phyloP scores from a whole-genome alignment of 1,284 basidiomycete species.

The Ganoderma lucidum region DNA sequence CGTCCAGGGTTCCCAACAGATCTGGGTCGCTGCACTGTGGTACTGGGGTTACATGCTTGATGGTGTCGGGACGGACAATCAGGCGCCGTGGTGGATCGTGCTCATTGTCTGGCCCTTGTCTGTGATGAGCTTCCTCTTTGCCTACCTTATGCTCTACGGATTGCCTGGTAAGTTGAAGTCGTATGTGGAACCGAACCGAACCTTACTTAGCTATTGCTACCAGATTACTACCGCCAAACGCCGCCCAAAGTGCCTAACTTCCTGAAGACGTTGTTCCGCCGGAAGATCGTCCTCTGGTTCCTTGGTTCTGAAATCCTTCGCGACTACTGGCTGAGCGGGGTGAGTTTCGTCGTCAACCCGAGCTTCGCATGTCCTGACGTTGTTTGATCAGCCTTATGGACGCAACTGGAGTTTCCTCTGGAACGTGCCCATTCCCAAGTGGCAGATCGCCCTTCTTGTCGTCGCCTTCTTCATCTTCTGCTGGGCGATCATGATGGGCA shows the following conservation, averaged over 20 bases:
- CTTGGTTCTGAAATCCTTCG: constrained; percentile 87
- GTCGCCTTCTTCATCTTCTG: constrained; percentile 86
- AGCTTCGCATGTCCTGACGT: neutral
- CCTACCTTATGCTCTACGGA: constrained; percentile 84
- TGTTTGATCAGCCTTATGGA: constrained; percentile 73
- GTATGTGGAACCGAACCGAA: neutral
- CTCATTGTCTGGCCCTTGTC: constrained; percentile 86
- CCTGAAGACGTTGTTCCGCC: constrained; percentile 84
- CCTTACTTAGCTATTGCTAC: constrained; percentile 16
- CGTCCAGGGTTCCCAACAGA: constrained; percentile 92
- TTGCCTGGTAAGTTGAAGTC: constrained; percentile 69
- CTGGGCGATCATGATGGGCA: constrained; percentile 78
- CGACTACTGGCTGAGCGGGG: constrained; percentile 93
- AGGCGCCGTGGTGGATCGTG: constrained; percentile 85
- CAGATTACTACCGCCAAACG: constrained; percentile 87
- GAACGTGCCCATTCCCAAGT: constrained; percentile 84
- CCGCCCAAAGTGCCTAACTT: constrained; percentile 95
- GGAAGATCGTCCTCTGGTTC: constrained; percentile 94
- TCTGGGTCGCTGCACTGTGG: constrained; percentile 94
- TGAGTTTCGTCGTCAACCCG: constrained; percentile 47
- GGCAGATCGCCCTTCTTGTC: constrained; percentile 84
- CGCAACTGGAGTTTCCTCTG: constrained; percentile 95
- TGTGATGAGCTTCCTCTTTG: constrained; percentile 76
- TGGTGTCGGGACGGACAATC: constrained; percentile 52
- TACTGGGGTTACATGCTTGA: constrained; percentile 91